A percentile compares a stretch with the other conserved stretches of the same genome.
phyloP scores from a whole-genome alignment of 2,329 filamentous ascomycete genomes.

The Plenodomus lindquistii region DNA sequence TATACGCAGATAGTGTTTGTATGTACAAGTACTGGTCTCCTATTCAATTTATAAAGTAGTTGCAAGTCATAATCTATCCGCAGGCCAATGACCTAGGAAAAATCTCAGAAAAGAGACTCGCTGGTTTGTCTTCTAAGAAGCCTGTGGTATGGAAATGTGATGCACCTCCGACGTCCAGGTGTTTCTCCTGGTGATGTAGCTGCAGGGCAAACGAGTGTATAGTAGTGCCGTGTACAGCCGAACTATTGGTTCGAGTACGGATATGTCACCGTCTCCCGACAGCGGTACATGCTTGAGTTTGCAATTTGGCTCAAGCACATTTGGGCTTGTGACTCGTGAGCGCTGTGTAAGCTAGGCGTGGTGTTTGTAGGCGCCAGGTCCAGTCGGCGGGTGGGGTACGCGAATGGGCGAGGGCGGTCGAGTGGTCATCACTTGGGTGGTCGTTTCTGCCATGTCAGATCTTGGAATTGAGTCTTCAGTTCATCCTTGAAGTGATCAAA shows the following conservation, averaged over 20 bases:
- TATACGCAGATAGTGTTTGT: neutral
- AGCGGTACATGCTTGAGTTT: neutral
- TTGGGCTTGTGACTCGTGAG: neutral
- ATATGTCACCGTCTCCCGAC: neutral
- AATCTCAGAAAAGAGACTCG: neutral
- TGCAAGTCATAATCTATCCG: neutral
- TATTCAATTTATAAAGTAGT: neutral
- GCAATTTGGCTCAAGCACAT: neutral
- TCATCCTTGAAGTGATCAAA: slow-evolving; percentile 59
- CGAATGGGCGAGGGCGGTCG: neutral
- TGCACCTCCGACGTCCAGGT: neutral
- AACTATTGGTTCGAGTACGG: neutral
- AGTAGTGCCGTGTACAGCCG: neutral
- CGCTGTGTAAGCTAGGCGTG: neutral
- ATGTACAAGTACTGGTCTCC: neutral
- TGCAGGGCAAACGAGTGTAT: neutral
- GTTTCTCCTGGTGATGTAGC: neutral
- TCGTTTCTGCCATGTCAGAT: slow-evolving; percentile 44
- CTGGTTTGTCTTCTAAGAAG: neutral
- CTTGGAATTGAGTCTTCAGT: slow-evolving; percentile 52
- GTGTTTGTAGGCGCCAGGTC: neutral
- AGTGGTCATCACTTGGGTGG: slow-evolving; percentile 24
- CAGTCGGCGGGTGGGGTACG: neutral
- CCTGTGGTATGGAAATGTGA: neutral
- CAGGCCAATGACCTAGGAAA: too few species aligned